These are phyloP conservation scores for Scenedesmus sp. DNA, from an alignment of 163 green algal species.

Conservation along the genomic window DNA sequence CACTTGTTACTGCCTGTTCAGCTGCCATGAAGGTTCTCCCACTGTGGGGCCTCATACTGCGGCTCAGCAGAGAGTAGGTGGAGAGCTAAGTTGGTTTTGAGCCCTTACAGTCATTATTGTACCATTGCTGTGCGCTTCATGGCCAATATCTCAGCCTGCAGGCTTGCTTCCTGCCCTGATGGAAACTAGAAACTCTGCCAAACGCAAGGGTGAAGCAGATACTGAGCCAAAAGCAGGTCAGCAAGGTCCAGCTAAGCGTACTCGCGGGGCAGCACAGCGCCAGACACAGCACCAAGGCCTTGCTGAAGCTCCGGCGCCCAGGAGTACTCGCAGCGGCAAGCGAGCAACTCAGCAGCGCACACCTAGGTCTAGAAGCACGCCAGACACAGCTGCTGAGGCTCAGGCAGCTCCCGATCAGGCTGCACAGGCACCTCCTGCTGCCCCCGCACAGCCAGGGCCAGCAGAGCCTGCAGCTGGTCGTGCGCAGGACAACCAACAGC, in stretches of 20 bases:
- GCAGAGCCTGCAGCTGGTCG: neutral
- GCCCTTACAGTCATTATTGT: neutral
- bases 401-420: constrained; percentile 22
- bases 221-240: neutral
- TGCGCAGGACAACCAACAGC: neutral
- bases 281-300: constrained; percentile 21
- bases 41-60: neutral
- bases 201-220: constrained; percentile 40
- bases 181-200: constrained; percentile 39
- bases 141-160: neutral
- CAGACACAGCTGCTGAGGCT: neutral
- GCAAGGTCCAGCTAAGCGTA: constrained; percentile 42
- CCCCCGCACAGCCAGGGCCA: neutral
- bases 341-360: neutral
- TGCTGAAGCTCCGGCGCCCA: neutral
- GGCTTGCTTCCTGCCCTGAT: constrained; percentile 24
- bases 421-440: neutral
- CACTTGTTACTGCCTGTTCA: constrained; percentile 17
- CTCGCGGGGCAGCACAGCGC: constrained; percentile 4
- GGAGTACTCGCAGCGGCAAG: constrained; percentile 10
- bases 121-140: neutral
- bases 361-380: neutral
- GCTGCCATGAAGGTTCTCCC: neutral
- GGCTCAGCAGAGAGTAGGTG: neutral
- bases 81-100: neutral